Conservation (phyloP, 441 rosid genomes). For the Gossypium lobatum region DNA sequence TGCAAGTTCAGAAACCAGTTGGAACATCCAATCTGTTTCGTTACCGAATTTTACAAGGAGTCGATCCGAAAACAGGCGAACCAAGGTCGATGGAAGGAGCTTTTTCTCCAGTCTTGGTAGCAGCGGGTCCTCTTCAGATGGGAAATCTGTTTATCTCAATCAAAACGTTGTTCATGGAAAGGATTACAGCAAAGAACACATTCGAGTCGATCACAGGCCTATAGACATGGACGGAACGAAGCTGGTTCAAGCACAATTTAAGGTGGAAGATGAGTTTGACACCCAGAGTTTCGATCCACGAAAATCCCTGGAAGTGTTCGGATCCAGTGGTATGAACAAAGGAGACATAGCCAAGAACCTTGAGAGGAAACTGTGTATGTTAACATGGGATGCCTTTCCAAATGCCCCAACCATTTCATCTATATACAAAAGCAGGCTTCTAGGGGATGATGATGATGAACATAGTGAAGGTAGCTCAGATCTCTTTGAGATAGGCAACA, state of each 20-base stretch:
- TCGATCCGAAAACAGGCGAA: slow-evolving; percentile 27
- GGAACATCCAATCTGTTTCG: slow-evolving; percentile 50
- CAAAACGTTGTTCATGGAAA: slow-evolving; percentile 13
- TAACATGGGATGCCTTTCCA: slow-evolving; percentile 93
- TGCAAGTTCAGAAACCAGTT: slow-evolving; percentile 55
- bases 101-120: slow-evolving; percentile 54
- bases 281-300: slow-evolving; percentile 24
- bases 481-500: slow-evolving; percentile 79
- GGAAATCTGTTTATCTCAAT: slow-evolving; percentile 44
- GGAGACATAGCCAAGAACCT: slow-evolving; percentile 53
- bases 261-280: slow-evolving; percentile 23
- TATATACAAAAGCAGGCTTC: slow-evolving; percentile 30
- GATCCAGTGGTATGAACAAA: slow-evolving; percentile 32
- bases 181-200: slow-evolving; percentile 16
- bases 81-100: slow-evolving; percentile 37
- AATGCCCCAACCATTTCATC: slow-evolving; percentile 28
- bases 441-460: slow-evolving; percentile 49
- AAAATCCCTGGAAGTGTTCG: slow-evolving; percentile 35
- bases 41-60: slow-evolving; percentile 25
- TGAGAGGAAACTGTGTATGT: slow-evolving; percentile 65
- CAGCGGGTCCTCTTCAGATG: slow-evolving; percentile 48
- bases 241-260: slow-evolving; percentile 25
- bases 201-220: slow-evolving; percentile 2
- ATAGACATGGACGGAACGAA: slow-evolving; percentile 19
- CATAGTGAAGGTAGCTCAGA: slow-evolving; percentile 77